Evolutionary conservation across 2,329 filamentous ascomycete genomes (phyloP), one percentile per base, ranked within the genome.

Genomic region (Periconia sp.): DNA sequence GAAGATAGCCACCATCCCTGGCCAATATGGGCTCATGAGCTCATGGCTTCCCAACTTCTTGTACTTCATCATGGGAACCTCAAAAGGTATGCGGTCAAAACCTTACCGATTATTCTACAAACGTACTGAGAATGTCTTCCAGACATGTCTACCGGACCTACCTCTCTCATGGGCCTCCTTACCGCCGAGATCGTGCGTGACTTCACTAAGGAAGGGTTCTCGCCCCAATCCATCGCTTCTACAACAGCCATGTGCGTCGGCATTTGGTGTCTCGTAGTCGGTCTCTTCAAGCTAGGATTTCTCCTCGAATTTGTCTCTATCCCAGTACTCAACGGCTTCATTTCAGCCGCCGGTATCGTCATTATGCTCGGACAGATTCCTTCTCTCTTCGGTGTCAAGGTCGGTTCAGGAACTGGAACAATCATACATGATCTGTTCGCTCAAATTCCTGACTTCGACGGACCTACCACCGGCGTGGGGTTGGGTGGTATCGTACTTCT

Each of bases 1-100:
- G 93, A 73, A 97, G 86, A 61, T 84, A 96, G 14, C 94, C 91
- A 77, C 92, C 88, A 7, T 97, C 88, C 3, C 97, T 92, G 74
- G 93, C 83, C 58, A 88, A 82, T 13, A 96, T 84, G 93, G 93
- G 43, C 91, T 96, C 14, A 75, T 96, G 62, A 82, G 96, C 53
- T 97, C 97, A 74, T 97, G 92, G 92, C 74, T 97, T 94, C 72
- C 93, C 88, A 47, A 97, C 91, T 5, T 97, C 89, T 15, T 97
- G 69, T 93, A 97, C 74, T 97, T 97, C 68, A 96, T 94, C n/a
- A 97, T 97, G 58, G 93, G 93, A 6, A 88, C 91, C 78, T 70
- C 65, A 1, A 60, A 62, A 47, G 69, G 69, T 69, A 54, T 14
- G 60, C 43, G 1, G 18, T 20, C 6, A 8, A 41, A 17, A 17